Base-by-base conservation (phyloP, 2,329 filamentous ascomycete genomes). In the Curvularia sp. region DNA sequence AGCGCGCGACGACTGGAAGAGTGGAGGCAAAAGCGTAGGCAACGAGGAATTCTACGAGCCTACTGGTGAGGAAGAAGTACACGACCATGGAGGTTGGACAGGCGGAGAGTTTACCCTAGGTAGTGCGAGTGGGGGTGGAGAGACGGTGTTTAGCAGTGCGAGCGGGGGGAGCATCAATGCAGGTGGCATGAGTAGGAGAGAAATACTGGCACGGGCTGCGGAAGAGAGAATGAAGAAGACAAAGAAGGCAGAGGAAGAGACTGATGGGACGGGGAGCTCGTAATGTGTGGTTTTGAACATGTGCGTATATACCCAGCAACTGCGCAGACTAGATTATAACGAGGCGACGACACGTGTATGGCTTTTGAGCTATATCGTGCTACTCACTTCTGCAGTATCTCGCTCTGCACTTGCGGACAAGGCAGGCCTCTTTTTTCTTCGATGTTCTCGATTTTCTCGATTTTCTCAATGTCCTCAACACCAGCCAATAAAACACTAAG, bases 1-100 rank as follows among this genome's bases (percentile, higher is more conserved):
- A 3, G 89, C 90, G 56, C 81, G 80, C 48, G 90, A 86, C 15
- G 93, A 97, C 80, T 96, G 91, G 88, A 89, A 83, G 70, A 83
- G 83, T 23, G 87, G 88, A 0, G 93, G 93, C 1, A 62, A 63
- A 43, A 74, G 67, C 42, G 74, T 77, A 1, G 71, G 73, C 0
- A 63, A 71, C 43, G 66, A 73, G n/a, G 74, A 72, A 42, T 76
- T 65, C 45, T 77, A 75, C 47, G 68, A 75, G 9, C 72, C 72
- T 0, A 59, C 41, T 1, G 60, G 49, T 5, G 65, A 63, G 18
- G 71, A 73, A 27, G 74, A 75, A 21, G 69, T 74, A 21, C 68
- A 67, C 53, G 75, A 78, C 59, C 74, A 77, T 34, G 85, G 80
- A 1, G 76, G 79, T 15, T 76, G 83, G 43, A 80, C 77, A 1